Evolutionary conservation across 2,329 filamentous ascomycete genomes (phyloP), one percentile per base, ranked within the genome.

Genomic region (Curvularia lunata): DNA sequence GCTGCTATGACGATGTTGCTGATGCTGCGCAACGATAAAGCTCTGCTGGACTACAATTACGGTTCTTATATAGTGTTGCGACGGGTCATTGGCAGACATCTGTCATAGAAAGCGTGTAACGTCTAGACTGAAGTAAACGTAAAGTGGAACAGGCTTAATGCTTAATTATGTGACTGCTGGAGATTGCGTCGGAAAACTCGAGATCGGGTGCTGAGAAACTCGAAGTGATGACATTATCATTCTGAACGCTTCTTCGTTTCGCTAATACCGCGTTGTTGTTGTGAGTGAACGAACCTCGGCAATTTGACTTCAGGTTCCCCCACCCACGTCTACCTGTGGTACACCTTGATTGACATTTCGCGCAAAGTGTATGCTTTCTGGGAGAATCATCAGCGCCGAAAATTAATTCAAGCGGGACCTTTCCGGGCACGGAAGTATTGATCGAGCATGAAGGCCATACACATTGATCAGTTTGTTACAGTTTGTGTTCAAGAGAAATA

Each of bases 391-490:
- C 18, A 3, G 40, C 34, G 6, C 7, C 23, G 12, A 16, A 12
- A 8, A 19, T 18, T 6, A 5, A 2, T 16, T 13, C 21, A 28
- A 6, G 16, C 19, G 1, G 16, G 23, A 5, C n/a, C 9, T n/a
- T 10, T 12, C 16, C 12, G 12, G 34, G 1, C n/a, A 9, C 23
- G 1, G 18, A n/a, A 16, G 1, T 19, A 32, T 18, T 40, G 2
- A 16, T 6, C n/a, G 3, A 52, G 25, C 8, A 52, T 52, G 50
- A 45, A 52, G 32, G 41, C 50, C 30, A 46, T 52, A 21, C 41
- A 19, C 21, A 21, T 52, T 21, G 41, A 52, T 21, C 27, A 52
- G 30, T 52, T 52, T 6, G 21, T 37, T 1, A 52, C 30, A 25
- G 50, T 52, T 37, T 19, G 50, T 45, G 18, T 21, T 1, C n/a